Base-by-base conservation (phyloP, 2,329 filamentous ascomycete genomes). In the Pseudopyrenochaeta lycopersici region DNA sequence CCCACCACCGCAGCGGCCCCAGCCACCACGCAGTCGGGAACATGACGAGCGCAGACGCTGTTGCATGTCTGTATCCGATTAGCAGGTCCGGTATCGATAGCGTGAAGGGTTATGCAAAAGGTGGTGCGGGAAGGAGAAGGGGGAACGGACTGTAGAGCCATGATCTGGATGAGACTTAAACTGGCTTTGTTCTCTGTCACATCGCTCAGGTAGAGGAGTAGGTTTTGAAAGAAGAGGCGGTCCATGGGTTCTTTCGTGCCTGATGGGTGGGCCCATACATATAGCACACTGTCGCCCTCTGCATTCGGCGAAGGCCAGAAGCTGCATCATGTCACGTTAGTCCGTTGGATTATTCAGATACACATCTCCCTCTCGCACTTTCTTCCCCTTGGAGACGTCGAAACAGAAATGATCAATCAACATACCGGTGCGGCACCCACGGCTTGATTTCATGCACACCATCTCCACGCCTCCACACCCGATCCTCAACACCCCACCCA, bases 1-100 rank as follows among this genome's bases (percentile, higher is more conserved):
- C 31, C 56, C 61, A 62, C 61, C 61, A 64, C 23, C 61, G 33
- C 51, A 64, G 33, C n/a, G 61, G 58, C 2, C 58, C 61, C 15
- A 64, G 35, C 47, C 52, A 62, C 58, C 45, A 56, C 12, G 49
- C 53, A 7, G 43, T 57, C 14, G 61, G 61, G 39, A 64, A 64
- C 43, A 54, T 40, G 6, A 62, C 49, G 4, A 60, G 38, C 6
- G 61, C 56, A 14, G 60, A 57, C 0, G 54, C 60, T 32, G 51
- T 61, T 18, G 52, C 58, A 40, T 63, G 60, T 31, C 60, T 63
- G 12, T 15, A 2, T 6, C 9, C 7, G 10, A 17, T 36, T 14
- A 36, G 33, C 33, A n/a, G n/a, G n/a, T n/a, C n/a, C n/a, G n/a
- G n/a, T n/a, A n/a, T n/a, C n/a, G n/a, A n/a, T n/a, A n/a, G n/a